These are phyloP conservation scores for Epichloe aotearoae DNA, from an alignment of 2,329 filamentous ascomycete species.

Conservation along the genomic window DNA sequence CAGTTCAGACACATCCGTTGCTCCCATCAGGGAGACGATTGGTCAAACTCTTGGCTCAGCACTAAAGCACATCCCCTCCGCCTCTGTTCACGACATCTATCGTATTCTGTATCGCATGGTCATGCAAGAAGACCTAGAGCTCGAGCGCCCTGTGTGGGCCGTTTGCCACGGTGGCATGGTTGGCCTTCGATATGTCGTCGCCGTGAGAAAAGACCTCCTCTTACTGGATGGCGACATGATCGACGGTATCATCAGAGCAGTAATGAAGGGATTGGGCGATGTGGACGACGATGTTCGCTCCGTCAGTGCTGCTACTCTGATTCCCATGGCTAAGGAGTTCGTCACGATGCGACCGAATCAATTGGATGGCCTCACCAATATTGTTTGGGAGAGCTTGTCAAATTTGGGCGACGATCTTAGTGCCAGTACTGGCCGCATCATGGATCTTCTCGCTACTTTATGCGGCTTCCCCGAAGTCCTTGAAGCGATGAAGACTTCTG, in stretches of 20 bases:
- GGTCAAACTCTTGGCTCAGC: constrained; percentile 87
- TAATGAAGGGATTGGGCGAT: constrained; percentile 89
- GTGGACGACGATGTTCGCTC: constrained; percentile 91
- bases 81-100: constrained; percentile 76
- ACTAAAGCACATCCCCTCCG: constrained; percentile 66
- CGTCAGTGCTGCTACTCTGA: constrained; percentile 91
- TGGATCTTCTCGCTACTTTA: constrained; percentile 92
- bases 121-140: constrained; percentile 70
- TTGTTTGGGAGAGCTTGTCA: constrained; percentile 94
- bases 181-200: constrained; percentile 85
- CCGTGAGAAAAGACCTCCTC: constrained; percentile 83
- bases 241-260: constrained; percentile 80
- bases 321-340: constrained; percentile 92
- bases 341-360: constrained; percentile 69
- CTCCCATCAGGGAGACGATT: constrained; percentile 88
- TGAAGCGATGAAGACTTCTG: constrained; percentile 85
- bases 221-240: constrained; percentile 74
- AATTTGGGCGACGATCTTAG: constrained; percentile 95
- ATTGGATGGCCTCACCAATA: constrained; percentile 72
- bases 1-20: constrained; percentile 92
- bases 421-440: constrained; percentile 93
- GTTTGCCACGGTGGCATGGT: constrained; percentile 98
- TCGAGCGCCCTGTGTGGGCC: constrained; percentile 72
- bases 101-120: constrained; percentile 76
- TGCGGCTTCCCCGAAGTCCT: constrained; percentile 90